Percentiles rank a stretch among this genome's conserved stretches.
These are phyloP conservation scores for Paraphaeosphaeria sporulosa DNA, from an alignment of 2,329 filamentous ascomycete genomes.

Conservation along the genomic window DNA sequence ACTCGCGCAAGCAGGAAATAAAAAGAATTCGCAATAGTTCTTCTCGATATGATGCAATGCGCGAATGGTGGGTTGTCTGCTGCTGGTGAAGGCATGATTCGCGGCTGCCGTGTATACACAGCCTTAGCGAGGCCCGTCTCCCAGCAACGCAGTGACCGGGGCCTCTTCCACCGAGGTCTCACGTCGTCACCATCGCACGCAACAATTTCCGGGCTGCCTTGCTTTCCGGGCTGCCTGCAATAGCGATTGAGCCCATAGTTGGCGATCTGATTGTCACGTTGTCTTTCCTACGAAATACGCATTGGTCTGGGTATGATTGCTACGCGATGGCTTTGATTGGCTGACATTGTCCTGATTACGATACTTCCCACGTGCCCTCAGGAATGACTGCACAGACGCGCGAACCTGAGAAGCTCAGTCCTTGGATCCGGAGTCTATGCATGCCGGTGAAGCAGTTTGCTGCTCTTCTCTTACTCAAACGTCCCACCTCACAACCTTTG, in stretches of 20 bases:
- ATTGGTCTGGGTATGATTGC: conserved; percentile 45
- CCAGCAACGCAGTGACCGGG: conserved; percentile 7
- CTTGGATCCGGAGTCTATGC: conserved; percentile 41
- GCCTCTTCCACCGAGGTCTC: neutral
- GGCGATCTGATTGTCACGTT: conserved; percentile 39
- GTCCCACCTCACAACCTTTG: conserved; percentile 59
- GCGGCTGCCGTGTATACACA: conserved; percentile 6
- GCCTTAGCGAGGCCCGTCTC: conserved; percentile 5
- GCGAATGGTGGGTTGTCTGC: neutral
- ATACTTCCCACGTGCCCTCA: conserved; percentile 45
- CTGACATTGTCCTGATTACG: neutral
- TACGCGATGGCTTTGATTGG: conserved; percentile 49
- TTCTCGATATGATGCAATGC: conserved; percentile 1
- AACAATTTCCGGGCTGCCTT: neutral
- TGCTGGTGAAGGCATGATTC: neutral
- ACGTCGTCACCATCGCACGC: neutral
- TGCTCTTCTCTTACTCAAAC: too few species aligned
- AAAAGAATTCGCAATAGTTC: neutral
- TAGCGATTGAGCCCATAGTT: conserved; percentile 28
- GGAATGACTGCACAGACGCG: conserved; percentile 44
- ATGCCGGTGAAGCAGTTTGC: too few species aligned
- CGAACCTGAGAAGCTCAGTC: conserved; percentile 50
- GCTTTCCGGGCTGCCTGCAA: neutral
- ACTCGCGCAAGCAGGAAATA: conserved; percentile 8
- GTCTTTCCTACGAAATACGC: conserved; percentile 46